Conservation (phyloP, 225 moss, liverwort and hornwort species). For the Pleurozium schreberi region DNA sequence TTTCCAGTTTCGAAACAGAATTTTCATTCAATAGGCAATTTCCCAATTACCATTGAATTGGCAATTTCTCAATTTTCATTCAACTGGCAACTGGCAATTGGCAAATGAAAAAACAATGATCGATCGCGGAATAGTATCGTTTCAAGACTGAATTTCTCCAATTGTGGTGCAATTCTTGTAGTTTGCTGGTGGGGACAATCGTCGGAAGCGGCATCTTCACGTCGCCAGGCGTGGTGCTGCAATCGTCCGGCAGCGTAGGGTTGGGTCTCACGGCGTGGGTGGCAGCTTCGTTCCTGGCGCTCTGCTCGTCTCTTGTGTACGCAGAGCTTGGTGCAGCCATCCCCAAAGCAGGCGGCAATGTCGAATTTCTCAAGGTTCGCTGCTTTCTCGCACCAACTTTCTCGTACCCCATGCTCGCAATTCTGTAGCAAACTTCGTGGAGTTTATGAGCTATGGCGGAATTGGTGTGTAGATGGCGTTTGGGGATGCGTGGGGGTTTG, state of each 20-base stretch:
- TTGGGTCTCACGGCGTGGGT: conserved; percentile 52
- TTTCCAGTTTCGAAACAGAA: neutral
- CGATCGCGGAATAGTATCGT: neutral
- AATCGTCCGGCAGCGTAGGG: conserved; percentile 63
- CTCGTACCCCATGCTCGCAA: neutral
- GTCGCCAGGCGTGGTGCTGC: conserved; percentile 66
- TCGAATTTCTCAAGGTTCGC: conserved; percentile 43
- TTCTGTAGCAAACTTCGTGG: neutral
- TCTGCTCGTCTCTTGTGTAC: conserved; percentile 50
- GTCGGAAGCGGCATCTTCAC: conserved; percentile 80
- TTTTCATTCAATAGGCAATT: neutral
- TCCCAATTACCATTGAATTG: no score
- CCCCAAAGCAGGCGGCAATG: conserved; percentile 64
- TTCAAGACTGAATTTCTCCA: neutral
- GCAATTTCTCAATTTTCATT: no score
- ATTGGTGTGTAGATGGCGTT: conserved; percentile 46
- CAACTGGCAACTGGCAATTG: neutral
- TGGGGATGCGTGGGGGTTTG: conserved; percentile 61
- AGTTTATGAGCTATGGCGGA: neutral
- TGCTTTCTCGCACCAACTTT: neutral
- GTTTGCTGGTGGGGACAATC: conserved; percentile 54
- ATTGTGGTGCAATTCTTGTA: neutral
- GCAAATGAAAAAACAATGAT: neutral
- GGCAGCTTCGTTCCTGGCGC: conserved; percentile 43
- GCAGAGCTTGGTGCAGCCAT: conserved; percentile 72